Conservation (phyloP, 495 filamentous ascomycete species). For the Sphaerosporella brunnea region DNA sequence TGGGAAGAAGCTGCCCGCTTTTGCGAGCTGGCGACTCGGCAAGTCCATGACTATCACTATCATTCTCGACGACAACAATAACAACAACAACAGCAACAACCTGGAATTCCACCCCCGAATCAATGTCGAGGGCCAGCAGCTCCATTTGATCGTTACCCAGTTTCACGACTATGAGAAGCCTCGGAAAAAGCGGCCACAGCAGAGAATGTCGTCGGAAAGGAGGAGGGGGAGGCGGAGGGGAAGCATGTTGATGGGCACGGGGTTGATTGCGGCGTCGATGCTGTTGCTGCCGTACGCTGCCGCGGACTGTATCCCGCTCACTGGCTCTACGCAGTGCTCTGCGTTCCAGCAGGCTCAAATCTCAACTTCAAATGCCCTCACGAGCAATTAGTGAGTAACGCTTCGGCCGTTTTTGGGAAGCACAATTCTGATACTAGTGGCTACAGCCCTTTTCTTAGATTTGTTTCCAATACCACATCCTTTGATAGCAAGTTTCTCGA, state of each 20-base stretch:
- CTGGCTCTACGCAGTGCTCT: slow-evolving; percentile 59
- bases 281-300: slow-evolving; percentile 4
- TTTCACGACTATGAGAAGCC: neutral
- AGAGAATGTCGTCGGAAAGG: neutral
- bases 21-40: slow-evolving; percentile 5
- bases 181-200: neutral
- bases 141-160: neutral
- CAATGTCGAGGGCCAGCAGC: neutral
- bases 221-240: neutral
- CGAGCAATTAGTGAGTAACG: slow-evolving; percentile 57
- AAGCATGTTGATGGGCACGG: neutral
- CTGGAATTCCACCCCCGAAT: too few species aligned
- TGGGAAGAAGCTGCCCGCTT: neutral
- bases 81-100: neutral
- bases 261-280: neutral
- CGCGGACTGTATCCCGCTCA: slow-evolving; percentile 53
- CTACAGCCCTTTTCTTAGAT: slow-evolving; percentile 67
- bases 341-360: slow-evolving; percentile 72
- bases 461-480: slow-evolving; percentile 51
- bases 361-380: slow-evolving; percentile 48
- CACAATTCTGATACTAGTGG: slow-evolving; percentile 9
- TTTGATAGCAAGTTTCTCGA: slow-evolving; percentile 62
- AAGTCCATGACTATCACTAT: slow-evolving; percentile 2
- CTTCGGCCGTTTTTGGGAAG: neutral
- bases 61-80: neutral